phyloP scores from a whole-genome alignment of 2,329 filamentous ascomycete genomes.

The Fusarium illudens region DNA sequence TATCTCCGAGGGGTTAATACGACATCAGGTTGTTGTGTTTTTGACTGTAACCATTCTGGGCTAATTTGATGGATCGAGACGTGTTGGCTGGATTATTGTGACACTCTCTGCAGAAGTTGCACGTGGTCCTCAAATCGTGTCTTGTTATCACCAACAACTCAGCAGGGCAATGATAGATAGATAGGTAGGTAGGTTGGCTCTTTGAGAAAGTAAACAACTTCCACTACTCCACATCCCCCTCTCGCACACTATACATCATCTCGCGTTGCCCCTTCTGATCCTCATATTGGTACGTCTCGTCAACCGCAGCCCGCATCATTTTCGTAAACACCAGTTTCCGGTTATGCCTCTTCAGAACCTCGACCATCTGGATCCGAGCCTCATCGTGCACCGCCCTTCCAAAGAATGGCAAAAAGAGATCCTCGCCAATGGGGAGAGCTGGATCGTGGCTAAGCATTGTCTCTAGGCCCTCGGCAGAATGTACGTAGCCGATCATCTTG shows the following conservation, averaged over 20 bases:
- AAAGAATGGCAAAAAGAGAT: slow-evolving; percentile 1
- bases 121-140: too few relatives aligned
- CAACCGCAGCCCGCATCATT: not conserved
- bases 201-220: not conserved
- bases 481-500: not conserved
- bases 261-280: not conserved
- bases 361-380: not conserved
- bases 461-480: not conserved
- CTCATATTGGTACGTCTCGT: not conserved
- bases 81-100: too few relatives aligned
- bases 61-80: not conserved
- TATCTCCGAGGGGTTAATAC: not conserved
- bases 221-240: not conserved
- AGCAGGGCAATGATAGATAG: too few relatives aligned
- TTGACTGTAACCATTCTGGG: not conserved
- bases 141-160: too few relatives aligned
- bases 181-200: too few relatives aligned
- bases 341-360: not conserved
- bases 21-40: not conserved
- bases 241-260: not conserved
- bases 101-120: too few relatives aligned
- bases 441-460: not conserved
- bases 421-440: not conserved
- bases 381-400: not conserved
- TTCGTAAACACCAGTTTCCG: not conserved